phyloP scores from a whole-genome alignment of 495 filamentous ascomycete genomes.

The Podospora bellae-mahoneyi region DNA sequence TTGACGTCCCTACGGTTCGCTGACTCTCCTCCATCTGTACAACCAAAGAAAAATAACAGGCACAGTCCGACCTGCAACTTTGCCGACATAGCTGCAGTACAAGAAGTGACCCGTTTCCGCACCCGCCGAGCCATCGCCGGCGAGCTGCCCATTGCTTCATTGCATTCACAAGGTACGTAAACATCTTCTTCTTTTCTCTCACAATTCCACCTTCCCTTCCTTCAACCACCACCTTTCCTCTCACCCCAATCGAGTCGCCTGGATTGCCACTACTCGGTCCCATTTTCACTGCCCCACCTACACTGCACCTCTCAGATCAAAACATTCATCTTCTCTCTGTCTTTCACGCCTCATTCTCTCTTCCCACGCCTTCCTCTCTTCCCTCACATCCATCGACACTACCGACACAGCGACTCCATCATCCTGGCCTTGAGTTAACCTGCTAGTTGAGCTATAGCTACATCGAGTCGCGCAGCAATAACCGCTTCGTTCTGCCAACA shows the following conservation, averaged over 20 bases:
- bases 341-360: not conserved
- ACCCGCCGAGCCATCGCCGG: not conserved
- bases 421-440: not conserved
- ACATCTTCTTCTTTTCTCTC: not conserved
- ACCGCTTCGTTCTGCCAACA: not conserved
- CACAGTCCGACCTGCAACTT: not conserved
- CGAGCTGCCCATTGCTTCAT: not conserved
- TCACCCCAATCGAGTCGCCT: not conserved
- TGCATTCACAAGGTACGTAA: not conserved
- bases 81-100: slow-evolving; percentile 11
- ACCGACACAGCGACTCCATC: not conserved
- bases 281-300: not conserved
- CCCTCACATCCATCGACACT: too few relatives aligned
- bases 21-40: not conserved
- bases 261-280: not conserved
- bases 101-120: not conserved
- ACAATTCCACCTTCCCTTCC: not conserved
- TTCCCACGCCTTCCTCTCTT: too few relatives aligned
- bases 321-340: not conserved
- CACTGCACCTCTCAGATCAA: not conserved
- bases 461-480: not conserved
- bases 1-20: not conserved
- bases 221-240: not conserved
- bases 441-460: not conserved
- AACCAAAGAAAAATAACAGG: not conserved